A percentile compares a stretch with the other conserved stretches of the same genome.
These are phyloP conservation scores for Aureobasidium uvarum DNA, from an alignment of 2,329 filamentous ascomycete species.

Conservation along the genomic window DNA sequence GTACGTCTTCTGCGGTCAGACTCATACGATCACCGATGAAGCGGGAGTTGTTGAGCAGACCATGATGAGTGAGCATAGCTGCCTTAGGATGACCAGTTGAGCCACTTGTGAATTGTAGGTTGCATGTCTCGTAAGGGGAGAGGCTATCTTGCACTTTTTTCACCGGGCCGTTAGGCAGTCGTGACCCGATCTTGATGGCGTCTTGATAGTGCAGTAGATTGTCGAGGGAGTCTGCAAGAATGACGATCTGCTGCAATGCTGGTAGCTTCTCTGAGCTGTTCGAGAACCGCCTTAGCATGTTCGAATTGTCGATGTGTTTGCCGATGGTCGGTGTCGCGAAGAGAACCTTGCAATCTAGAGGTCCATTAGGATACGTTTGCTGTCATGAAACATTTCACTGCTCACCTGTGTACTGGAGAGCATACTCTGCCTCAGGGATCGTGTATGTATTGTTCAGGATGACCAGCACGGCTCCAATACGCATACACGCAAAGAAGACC, in stretches of 20 bases:
- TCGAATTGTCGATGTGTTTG: constrained; percentile 57
- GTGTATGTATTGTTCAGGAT: constrained; percentile 84
- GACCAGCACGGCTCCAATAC: constrained; percentile 56
- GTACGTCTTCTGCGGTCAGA: constrained; percentile 62
- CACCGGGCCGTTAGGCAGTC: constrained; percentile 52
- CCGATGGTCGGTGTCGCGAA: constrained; percentile 72
- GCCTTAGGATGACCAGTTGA: constrained; percentile 72
- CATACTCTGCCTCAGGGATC: constrained; percentile 67
- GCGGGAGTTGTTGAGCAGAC: constrained; percentile 34
- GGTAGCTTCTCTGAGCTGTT: constrained; percentile 28
- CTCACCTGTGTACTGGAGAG: constrained; percentile 66
- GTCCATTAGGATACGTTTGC: constrained; percentile 35
- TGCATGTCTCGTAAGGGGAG: constrained; percentile 65
- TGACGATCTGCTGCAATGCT: constrained; percentile 33
- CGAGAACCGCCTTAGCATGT: constrained; percentile 50
- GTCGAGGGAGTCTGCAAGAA: constrained; percentile 32
- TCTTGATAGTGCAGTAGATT: constrained; percentile 33
- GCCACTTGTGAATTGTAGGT: constrained; percentile 73
- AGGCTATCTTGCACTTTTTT: constrained; percentile 56
- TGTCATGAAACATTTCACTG: background rate
- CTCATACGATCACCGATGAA: constrained; percentile 66
- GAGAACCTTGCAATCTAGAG: constrained; percentile 54
- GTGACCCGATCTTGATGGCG: constrained; percentile 46
- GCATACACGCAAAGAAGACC: constrained; percentile 69
- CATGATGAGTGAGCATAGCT: constrained; percentile 62